These are phyloP conservation scores for Fagopyrum esculentum DNA, from an alignment of 148 eudicot species.

Conservation along the genomic window DNA sequence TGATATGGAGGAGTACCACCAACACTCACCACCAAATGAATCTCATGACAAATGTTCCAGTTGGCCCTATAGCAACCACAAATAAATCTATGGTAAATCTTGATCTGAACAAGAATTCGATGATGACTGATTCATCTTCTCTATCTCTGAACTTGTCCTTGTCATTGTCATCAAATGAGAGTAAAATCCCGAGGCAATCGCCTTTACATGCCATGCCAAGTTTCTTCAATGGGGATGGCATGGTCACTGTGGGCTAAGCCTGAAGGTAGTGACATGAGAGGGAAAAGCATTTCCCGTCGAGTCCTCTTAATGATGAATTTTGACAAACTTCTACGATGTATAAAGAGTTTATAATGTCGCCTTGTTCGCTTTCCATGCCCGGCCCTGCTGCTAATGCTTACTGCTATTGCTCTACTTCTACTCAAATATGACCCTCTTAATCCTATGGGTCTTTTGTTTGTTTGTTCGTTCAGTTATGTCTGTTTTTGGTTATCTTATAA, in stretches of 20 bases:
- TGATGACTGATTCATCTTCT: conserved; percentile 17
- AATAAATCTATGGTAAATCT: conserved; percentile 16
- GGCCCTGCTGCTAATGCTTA: not conserved
- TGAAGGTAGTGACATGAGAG: not conserved
- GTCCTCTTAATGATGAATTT: not conserved
- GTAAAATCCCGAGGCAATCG: conserved; percentile 1
- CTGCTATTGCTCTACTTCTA: conserved; percentile 8
- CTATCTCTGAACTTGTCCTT: conserved; percentile 43
- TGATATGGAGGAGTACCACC: not conserved
- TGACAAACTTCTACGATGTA: conserved; percentile 10
- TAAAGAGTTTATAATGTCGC: conserved; percentile 2
- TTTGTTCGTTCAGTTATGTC: not conserved
- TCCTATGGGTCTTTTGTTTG: not conserved
- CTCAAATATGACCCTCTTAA: conserved; percentile 5
- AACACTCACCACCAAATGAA: conserved; percentile 9
- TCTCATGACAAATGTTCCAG: conserved; percentile 21
- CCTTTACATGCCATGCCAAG: conserved; percentile 24
- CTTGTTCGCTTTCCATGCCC: not conserved
- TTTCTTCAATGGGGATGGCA: conserved; percentile 37
- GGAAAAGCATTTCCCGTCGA: not conserved
- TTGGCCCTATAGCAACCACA: conserved; percentile 18
- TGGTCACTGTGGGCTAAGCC: conserved; percentile 40
- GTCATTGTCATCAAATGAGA: conserved; percentile 25
- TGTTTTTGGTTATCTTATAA: not conserved
- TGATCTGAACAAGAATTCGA: conserved; percentile 19